Base-by-base conservation (phyloP, 2,329 filamentous ascomycete genomes). In the Exophiala aquamarina region DNA sequence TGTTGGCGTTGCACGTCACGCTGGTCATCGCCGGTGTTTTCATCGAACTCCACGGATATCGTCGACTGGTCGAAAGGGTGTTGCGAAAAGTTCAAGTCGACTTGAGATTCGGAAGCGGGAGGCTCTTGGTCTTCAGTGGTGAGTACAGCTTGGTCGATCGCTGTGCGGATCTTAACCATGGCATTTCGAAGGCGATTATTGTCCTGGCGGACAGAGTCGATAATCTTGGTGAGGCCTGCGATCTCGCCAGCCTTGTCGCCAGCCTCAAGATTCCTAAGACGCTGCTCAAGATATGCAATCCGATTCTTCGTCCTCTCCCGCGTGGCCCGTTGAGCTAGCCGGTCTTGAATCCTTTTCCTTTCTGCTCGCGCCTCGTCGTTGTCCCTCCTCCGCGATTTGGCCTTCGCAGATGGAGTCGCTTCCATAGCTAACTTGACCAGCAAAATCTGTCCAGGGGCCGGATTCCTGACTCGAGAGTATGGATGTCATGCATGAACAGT, bases 381-480 rank as follows among this genome's bases (percentile, higher is more conserved):
- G 40, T 52, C 46, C 33, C 42, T 36, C 18, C 26, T 31, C n/a
- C 34, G 41, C 26, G 35, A 28, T 17, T 46, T 46, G 11, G 14
- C 11, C 14, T 29, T 40, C 11, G 17, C 9, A 8, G 34, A 20
- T 14, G 35, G 13, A 17, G 35, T 3, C 13, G 26, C 18, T 2
- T 43, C 40, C 40, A 43, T 43, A 9, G 10, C 29, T 19, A 10
- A 13, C n/a, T 17, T 34, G 26, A 18, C 40, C 34, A 20, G 14
- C 18, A 21, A 20, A 8, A 15, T 37, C n/a, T 18, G n/a, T 8
- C 35, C 75, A 73, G 1, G 84, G 14, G 17, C 8, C 23, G 6
- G 19, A 17, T 5, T 29, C 15, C 38, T 41, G 38, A 41, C 38
- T 31, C 17, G 21, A 32, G 7, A 41, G 32, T 5, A 26, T 26